Base-by-base conservation (phyloP, 805 yeast genomes). In the Wickerhamomyces silvicola region DNA sequence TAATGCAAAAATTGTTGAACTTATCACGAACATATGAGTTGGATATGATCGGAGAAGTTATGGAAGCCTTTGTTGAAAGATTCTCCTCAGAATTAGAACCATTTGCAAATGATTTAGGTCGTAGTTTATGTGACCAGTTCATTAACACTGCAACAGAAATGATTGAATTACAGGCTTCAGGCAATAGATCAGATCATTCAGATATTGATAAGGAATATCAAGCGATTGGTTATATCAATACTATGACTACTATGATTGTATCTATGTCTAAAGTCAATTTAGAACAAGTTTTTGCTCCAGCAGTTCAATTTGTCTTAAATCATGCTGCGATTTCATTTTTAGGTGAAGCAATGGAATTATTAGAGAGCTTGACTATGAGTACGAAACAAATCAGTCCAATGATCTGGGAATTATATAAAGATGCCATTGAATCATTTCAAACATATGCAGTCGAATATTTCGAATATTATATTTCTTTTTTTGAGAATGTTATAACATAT, bases 51-150 rank as follows among this genome's bases (percentile, higher is more conserved):
- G 74, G 94, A 7, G 81, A 78, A 30, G 95, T 90, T n/a, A 86
- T 92, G 79, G 97, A 92, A 60, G 87, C 86, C 35, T 85, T 92
- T 54, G 96, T 92, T 21, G 95, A 87, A 50, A 70, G 74, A 38
- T 94, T 84, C 57, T 72, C 95, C 2, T 81, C 75, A 35, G 94
- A 90, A 57, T 66, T 92, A 41, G 85, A 87, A 30, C 97, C 97
- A 13, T 90, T 84, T 59, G 90, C 94, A 6, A 59, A 68, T 16
- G 80, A 81, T 38, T 57, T 82, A 33, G 79, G 78, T 4, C 52
- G 60, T 6, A 77, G 73, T 38, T 60, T 83, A 39, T 75, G 71
- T 5, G 70, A 70, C 13, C 87, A 82, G 47, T 81, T 81, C 43
- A 43, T 76, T 27, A 64, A 59, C 31, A 45, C 77, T 25, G 77